These are phyloP conservation scores for Mrakiaceae sp. DNA, from an alignment of 1,284 basidiomycete species.

Conservation along the genomic window DNA sequence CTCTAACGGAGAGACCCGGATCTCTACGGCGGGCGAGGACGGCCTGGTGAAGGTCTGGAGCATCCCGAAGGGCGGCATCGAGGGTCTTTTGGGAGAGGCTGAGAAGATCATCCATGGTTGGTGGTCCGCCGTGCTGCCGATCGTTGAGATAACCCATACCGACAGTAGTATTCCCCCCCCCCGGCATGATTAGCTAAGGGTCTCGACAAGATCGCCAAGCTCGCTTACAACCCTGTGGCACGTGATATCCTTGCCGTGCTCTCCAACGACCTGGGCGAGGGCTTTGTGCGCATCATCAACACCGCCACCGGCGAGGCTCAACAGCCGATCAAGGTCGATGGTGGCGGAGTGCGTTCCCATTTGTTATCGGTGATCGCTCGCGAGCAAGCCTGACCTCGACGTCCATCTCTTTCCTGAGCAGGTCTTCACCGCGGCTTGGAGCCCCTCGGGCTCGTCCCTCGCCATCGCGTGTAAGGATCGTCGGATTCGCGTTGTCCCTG, in stretches of 20 bases:
- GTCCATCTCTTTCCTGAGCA: neutral
- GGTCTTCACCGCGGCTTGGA: slow-evolving; percentile 33
- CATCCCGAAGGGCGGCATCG: slow-evolving; percentile 25
- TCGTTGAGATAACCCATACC: slow-evolving; percentile 5
- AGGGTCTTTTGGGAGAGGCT: slow-evolving; percentile 25
- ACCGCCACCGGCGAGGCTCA: slow-evolving; percentile 21
- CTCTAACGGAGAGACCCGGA: slow-evolving; percentile 18
- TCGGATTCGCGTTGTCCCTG: slow-evolving; percentile 34
- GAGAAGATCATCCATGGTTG: slow-evolving; percentile 25
- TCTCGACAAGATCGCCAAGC: slow-evolving; percentile 34
- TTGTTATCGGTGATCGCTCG: neutral
- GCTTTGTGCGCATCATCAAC: slow-evolving; percentile 33
- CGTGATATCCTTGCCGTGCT: slow-evolving; percentile 31
- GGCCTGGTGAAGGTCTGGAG: slow-evolving; percentile 33
- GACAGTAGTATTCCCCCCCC: too few species aligned
- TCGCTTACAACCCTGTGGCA: slow-evolving; percentile 35
- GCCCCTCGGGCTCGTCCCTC: slow-evolving; percentile 29
- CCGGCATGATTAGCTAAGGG: slow-evolving; percentile 22
- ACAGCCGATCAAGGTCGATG: slow-evolving; percentile 17
- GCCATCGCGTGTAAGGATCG: slow-evolving; percentile 38
- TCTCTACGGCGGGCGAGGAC: slow-evolving; percentile 37
- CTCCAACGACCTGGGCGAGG: slow-evolving; percentile 33
- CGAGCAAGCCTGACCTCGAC: too few species aligned
- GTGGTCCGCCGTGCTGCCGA: neutral
- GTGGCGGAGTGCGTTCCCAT: slow-evolving; percentile 22